These are phyloP conservation scores for Penicillium cataractarum DNA, from an alignment of 495 filamentous ascomycete species.

Conservation along the genomic window DNA sequence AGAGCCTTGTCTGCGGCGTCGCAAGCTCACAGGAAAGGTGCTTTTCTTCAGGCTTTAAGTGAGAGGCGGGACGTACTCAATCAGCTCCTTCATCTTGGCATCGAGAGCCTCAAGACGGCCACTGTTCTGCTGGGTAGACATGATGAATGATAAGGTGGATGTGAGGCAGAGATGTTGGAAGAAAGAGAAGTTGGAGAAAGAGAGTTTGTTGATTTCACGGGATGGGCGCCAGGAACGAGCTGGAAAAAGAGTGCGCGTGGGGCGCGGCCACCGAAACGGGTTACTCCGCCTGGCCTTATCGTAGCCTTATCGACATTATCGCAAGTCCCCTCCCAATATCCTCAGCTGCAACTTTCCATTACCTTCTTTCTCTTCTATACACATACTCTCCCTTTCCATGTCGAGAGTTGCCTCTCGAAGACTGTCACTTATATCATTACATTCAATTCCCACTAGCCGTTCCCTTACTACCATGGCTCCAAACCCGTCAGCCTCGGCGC, in stretches of 20 bases:
- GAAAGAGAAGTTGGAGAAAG: background rate
- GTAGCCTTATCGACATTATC: slow-evolving; percentile 24
- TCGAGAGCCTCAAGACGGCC: slow-evolving; percentile 25
- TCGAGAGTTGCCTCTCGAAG: background rate
- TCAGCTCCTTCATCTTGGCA: slow-evolving; percentile 30
- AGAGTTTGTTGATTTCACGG: slow-evolving; percentile 23
- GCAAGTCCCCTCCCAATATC: background rate
- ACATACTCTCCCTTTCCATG: background rate
- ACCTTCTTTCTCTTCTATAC: background rate
- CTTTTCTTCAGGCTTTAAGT: background rate
- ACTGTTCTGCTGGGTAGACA: slow-evolving; percentile 8
- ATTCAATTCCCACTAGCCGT: background rate
- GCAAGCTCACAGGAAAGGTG: too few relatives aligned
- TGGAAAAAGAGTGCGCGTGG: background rate
- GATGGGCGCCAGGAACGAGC: background rate
- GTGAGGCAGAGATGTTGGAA: background rate
- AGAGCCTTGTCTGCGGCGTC: too few relatives aligned
- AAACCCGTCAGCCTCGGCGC: slow-evolving; percentile 18
- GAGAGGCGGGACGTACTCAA: slow-evolving; percentile 28
- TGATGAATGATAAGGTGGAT: slow-evolving; percentile 1
- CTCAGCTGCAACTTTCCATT: background rate
- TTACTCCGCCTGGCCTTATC: slow-evolving; percentile 3
- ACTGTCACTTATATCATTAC: slow-evolving; percentile 3
- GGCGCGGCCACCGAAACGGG: background rate
- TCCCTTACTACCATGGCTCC: slow-evolving; percentile 25